Percentiles rank a stretch among this genome's conserved stretches.
Conservation (phyloP, 805 yeast genomes). For the Myxozyma vanderwaltii region DNA sequence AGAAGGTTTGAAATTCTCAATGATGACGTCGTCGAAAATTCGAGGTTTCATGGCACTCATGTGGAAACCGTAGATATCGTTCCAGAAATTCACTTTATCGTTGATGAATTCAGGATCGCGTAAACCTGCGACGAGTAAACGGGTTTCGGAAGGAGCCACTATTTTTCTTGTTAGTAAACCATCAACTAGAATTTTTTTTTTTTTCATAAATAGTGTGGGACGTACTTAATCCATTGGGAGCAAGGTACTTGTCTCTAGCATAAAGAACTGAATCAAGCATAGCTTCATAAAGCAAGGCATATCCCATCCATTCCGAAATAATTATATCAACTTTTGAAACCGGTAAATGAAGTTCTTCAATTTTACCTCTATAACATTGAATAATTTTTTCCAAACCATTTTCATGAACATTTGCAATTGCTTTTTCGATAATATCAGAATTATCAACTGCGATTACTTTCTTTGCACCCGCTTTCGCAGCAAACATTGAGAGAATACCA, state of each 20-base stretch:
- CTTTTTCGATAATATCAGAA: constrained; percentile 95
- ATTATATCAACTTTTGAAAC: constrained; percentile 89
- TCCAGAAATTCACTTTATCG: constrained; percentile 93
- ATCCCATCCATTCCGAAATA: constrained; percentile 99
- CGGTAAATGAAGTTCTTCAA: constrained; percentile 88
- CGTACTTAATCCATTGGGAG: constrained; percentile 67
- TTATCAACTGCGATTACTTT: constrained; percentile 97
- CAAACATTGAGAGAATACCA: constrained; percentile 96
- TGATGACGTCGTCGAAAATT: constrained; percentile 65
- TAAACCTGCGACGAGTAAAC: constrained; percentile 85
- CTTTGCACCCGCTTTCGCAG: constrained; percentile 97
- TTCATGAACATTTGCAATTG: constrained; percentile 78
- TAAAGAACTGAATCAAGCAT: constrained; percentile 95
- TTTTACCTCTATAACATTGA: constrained; percentile 85
- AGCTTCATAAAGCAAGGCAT: constrained; percentile 90
- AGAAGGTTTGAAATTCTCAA: constrained; percentile 67
- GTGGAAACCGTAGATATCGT: constrained; percentile 93
- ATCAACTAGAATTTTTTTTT: too few relatives aligned
- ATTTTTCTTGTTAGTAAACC: background rate
- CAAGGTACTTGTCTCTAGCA: constrained; percentile 86
- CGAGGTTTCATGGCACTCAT: constrained; percentile 75
- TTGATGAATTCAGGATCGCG: constrained; percentile 91
- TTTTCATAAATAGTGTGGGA: too few relatives aligned
- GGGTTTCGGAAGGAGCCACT: constrained; percentile 91
- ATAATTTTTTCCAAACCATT: constrained; percentile 86